Evolutionary conservation across 345 rosid genomes (phyloP), one percentile per base, ranked within the genome.

Genomic region (Citrus trifoliata): DNA sequence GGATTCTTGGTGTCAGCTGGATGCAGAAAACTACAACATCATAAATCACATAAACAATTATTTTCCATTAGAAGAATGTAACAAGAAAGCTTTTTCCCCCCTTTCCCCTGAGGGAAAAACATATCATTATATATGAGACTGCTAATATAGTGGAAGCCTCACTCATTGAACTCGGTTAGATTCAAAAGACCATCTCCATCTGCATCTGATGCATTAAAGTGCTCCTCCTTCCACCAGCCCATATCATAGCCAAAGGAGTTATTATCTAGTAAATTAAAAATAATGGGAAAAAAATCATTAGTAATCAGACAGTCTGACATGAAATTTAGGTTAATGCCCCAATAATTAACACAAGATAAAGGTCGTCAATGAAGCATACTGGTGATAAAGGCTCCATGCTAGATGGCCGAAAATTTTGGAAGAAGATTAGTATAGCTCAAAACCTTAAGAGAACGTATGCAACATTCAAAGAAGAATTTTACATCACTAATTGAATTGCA

Each of bases 181-280:
- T 97, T 92, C 83, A 97, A 80, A 22, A 89, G 84, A 62, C 97
- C 97, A 89, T 97, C 97, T 83, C 96, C 98, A 86, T 93, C 88
- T 8, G 83, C 94, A 93, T 97, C 99, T 27, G 99, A 90, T 71
- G 98, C 98, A 83, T 92, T 93, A 75, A 97, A 97, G 86, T 97
- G 99, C 80, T 92, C 98, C 84, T 89, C 95, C 84, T 87, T 94
- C 99, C 98, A 94, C 99, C 99, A 97, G 70, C 98, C 99, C 95
- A 94, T 97, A 28, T 93, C 93, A 82, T 86, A 85, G 60, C 94
- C 97, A 84, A 90, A 89, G 33, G 98, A 83, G 74, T 81, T 75
- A 5, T 89, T 86, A 82, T 89, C 98, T 93, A 80, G 24, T 55
- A 76, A 66, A 80, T 38, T 37, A 38, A 62, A 81, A 75, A 33